Percentiles rank a stretch among this genome's conserved stretches.
Conservation (phyloP, 176 grass and related monocot species). For the Carex littledalei region DNA sequence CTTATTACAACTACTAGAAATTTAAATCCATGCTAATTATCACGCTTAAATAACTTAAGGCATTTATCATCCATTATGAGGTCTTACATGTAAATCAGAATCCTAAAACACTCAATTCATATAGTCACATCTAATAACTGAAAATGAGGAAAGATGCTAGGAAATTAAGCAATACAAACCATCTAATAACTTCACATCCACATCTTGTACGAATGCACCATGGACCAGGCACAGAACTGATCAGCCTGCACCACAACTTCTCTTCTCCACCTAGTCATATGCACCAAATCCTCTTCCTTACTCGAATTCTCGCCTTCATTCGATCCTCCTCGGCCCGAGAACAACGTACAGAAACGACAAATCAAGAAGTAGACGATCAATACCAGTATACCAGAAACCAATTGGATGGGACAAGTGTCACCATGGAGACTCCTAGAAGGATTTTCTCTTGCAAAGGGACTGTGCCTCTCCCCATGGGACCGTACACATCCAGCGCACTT, state of each 20-base stretch:
- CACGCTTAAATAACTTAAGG: too few relatives aligned
- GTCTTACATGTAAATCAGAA: too few relatives aligned
- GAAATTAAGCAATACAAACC: too few relatives aligned
- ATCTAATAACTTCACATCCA: too few relatives aligned
- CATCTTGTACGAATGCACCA: conserved; percentile 1
- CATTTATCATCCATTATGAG: too few relatives aligned
- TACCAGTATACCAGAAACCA: conserved; percentile 41
- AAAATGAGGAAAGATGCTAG: too few relatives aligned
- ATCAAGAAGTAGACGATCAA: conserved; percentile 64
- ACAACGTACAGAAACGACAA: conserved; percentile 67
- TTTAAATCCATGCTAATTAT: too few relatives aligned
- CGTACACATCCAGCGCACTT: conserved; percentile 75
- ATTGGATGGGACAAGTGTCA: conserved; percentile 52
- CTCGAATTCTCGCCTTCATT: conserved; percentile 10
- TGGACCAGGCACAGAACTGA: conserved; percentile 39
- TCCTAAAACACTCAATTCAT: too few relatives aligned
- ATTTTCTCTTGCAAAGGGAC: conserved; percentile 34
- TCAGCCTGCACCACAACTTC: conserved; percentile 41
- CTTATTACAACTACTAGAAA: too few relatives aligned
- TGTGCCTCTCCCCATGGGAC: conserved; percentile 61
- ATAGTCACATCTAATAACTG: too few relatives aligned
- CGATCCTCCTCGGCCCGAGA: conserved; percentile 27
- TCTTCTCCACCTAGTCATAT: conserved; percentile 54
- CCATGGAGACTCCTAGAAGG: conserved; percentile 29
- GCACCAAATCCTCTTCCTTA: conserved; percentile 38